These are phyloP conservation scores for Thraustochytrium striatum DNA, from an alignment of 352 stramenopile genomes.

Conservation along the genomic window DNA sequence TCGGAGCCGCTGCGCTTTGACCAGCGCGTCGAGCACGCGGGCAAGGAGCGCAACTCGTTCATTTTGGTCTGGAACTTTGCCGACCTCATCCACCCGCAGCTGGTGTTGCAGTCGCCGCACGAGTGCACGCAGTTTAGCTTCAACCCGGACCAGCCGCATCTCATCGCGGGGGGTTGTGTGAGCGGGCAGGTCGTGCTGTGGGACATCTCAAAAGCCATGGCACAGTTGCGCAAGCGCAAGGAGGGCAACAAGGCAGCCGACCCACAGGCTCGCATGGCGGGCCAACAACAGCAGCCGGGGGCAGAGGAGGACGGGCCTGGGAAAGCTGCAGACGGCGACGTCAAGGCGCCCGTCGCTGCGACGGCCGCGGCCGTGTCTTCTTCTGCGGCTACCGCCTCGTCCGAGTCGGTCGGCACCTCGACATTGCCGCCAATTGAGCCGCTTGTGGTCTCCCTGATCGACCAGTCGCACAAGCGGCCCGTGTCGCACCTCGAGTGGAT, in stretches of 20 bases:
- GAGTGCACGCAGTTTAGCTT: conserved; percentile 80
- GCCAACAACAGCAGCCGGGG: conserved; percentile 9
- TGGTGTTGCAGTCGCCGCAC: conserved; percentile 83
- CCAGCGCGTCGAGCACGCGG: conserved; percentile 65
- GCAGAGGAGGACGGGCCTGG: conserved; percentile 64
- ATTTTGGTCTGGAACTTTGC: conserved; percentile 89
- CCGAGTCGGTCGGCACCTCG: not conserved
- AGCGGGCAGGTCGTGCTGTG: conserved; percentile 84
- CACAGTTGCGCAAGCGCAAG: conserved; percentile 60
- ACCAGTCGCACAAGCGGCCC: conserved; percentile 72
- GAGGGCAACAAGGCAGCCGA: conserved; percentile 54
- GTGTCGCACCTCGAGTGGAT: conserved; percentile 82
- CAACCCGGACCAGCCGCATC: conserved; percentile 74
- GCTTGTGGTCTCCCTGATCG: conserved; percentile 69
- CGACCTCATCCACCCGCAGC: conserved; percentile 84
- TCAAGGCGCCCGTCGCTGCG: conserved; percentile 12
- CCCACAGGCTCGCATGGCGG: conserved; percentile 48
- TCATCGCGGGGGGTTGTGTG: conserved; percentile 71
- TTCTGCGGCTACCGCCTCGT: not conserved
- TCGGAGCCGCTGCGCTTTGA: conserved; percentile 77
- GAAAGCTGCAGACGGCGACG: conserved; percentile 59
- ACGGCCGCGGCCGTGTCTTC: not conserved
- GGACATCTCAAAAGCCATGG: conserved; percentile 75
- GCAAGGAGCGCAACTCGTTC: conserved; percentile 71
- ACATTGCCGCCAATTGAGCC: conserved; percentile 39